phyloP scores from a whole-genome alignment of 208 protist species.

The Acanthamoeba triangularis region DNA sequence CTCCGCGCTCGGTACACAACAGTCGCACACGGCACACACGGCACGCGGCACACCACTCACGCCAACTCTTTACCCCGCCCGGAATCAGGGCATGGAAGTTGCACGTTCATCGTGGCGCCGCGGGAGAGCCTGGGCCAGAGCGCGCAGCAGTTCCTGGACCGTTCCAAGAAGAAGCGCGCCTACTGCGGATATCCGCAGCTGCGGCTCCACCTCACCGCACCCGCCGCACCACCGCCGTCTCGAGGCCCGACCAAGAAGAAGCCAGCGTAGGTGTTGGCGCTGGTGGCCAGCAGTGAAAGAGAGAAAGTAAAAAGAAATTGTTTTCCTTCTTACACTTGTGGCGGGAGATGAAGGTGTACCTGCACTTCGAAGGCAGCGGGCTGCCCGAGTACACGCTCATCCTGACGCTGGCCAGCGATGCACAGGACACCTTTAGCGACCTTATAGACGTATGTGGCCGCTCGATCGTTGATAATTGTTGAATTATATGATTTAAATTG shows the following conservation, averaged over 20 bases:
- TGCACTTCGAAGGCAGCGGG: neutral
- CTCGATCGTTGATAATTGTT: neutral
- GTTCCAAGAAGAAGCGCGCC: neutral
- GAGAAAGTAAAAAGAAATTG: too few relatives aligned
- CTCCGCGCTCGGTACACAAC: neutral
- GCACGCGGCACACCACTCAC: neutral
- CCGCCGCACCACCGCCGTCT: too few relatives aligned
- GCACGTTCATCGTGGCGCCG: constrained; percentile 48
- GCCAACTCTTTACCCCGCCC: neutral
- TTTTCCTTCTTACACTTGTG: too few relatives aligned
- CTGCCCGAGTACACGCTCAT: neutral
- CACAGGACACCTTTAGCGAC: neutral
- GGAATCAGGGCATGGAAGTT: neutral
- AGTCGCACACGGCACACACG: neutral
- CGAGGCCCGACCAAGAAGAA: too few relatives aligned
- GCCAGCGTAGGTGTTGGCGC: too few relatives aligned
- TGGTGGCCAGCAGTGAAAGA: too few relatives aligned
- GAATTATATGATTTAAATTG: too few relatives aligned
- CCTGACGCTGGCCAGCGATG: neutral
- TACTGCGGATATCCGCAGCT: neutral
- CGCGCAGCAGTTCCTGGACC: neutral
- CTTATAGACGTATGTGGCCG: neutral
- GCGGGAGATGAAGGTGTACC: constrained; percentile 3
- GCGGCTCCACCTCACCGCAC: neutral
- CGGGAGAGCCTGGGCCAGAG: neutral